A percentile compares a stretch with the other conserved stretches of the same genome.
These are phyloP conservation scores for Toxicodendron radicans DNA, from an alignment of 345 rosid species.

Conservation along the genomic window DNA sequence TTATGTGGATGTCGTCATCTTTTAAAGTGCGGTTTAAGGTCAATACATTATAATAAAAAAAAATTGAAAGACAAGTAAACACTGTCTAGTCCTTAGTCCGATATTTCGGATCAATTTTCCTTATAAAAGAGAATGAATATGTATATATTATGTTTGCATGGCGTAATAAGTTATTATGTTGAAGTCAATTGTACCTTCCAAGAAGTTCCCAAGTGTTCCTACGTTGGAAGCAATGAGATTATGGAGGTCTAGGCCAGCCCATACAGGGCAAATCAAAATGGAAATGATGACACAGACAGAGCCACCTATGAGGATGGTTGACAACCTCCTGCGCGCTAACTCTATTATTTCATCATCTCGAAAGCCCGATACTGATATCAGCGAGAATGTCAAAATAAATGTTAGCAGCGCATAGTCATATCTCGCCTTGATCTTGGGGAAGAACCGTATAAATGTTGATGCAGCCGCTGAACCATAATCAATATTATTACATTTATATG, in stretches of 20 bases:
- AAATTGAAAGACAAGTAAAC: too few species aligned
- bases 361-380: slow-evolving; percentile 72
- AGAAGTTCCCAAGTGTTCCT: slow-evolving; percentile 53
- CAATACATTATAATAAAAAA: too few species aligned
- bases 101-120: too few species aligned
- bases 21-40: too few species aligned
- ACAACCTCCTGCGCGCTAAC: slow-evolving; percentile 58
- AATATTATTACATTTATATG: not conserved
- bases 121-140: too few species aligned
- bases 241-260: slow-evolving; percentile 74
- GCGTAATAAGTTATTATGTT: not conserved
- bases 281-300: slow-evolving; percentile 44
- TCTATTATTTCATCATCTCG: slow-evolving; percentile 49
- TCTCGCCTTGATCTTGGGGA: slow-evolving; percentile 75
- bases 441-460: slow-evolving; percentile 68
- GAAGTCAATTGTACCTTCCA: slow-evolving; percentile 44
- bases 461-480: slow-evolving; percentile 45
- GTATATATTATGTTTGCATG: too few species aligned
- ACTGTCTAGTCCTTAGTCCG: too few species aligned
- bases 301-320: slow-evolving; percentile 67
- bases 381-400: slow-evolving; percentile 72
- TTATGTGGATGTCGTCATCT: too few species aligned
- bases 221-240: slow-evolving; percentile 49
- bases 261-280: slow-evolving; percentile 58
- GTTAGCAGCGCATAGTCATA: slow-evolving; percentile 76